Evolutionary conservation across 768 basidiomycete genomes (phyloP), one percentile per base, ranked within the genome.

Genomic region (Psilocybe subaeruginosa): DNA sequence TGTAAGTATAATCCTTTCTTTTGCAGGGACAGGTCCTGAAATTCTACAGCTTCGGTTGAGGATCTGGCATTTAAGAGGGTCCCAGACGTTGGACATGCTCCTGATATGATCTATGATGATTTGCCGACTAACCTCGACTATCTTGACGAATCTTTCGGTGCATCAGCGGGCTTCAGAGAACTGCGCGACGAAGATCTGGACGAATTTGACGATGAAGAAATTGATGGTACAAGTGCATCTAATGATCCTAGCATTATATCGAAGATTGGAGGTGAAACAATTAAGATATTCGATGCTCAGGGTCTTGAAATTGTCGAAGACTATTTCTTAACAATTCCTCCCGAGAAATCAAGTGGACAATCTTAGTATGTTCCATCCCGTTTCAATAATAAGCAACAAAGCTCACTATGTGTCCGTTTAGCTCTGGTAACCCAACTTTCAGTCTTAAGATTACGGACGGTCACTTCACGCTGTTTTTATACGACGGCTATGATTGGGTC

Each of bases 401-500:
- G 19, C 48, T n/a, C 9, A 33, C 19, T 48, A 19, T 39, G 35
- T 43, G 4, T 39, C 48, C 48, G 31, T 55, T 55, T 54, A 86
- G 83, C 48, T 66, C 72, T 30, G 81, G 80, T 9, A 81, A 83
- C 33, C 82, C 83, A 7, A 78, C 71, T 27, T 61, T 87, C n/a
- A 81, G 76, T 30, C 68, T 91, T 59, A 81, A 86, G 27, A 67
- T 93, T 4, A 78, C 82, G 46, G 75, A 90, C 46, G 86, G 85
- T 56, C 82, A 91, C 64, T 72, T 91, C 51, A 82, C 82, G 1
- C 68, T 98, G 23, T 82, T 88, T 54, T 81, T 99, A 3, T 92
- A 97, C 69, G 93, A 95, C 59, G 97, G 97, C 1, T 99, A 95
- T 68, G 97, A 99, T 71, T 99, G 97, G 96, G 74, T 71, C 1